Conservation (phyloP, 2,329 filamentous ascomycete genomes). For the Clathrospora elynae region DNA sequence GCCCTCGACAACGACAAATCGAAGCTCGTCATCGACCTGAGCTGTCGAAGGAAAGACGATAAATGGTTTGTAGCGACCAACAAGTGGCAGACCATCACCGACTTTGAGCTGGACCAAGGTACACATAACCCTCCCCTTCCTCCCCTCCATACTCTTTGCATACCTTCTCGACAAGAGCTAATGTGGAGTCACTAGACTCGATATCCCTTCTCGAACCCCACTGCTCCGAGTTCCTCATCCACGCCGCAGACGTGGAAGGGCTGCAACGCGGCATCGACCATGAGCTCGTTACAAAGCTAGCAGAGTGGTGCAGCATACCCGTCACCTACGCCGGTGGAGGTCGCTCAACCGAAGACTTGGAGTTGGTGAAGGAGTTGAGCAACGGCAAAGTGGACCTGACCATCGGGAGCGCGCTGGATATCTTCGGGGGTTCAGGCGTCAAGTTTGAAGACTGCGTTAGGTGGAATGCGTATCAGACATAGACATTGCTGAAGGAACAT, state of each 20-base stretch:
- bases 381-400: conserved; percentile 85
- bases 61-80: conserved; percentile 98
- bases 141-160: background rate
- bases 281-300: conserved; percentile 74
- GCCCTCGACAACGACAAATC: conserved; percentile 74
- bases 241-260: conserved; percentile 95
- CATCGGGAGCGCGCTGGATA: conserved; percentile 93
- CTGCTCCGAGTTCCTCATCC: conserved; percentile 95
- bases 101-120: conserved; percentile 93
- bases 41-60: conserved; percentile 76
- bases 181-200: conserved; percentile 65
- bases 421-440: conserved; percentile 88
- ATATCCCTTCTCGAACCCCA: conserved; percentile 83
- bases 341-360: conserved; percentile 77
- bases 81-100: conserved; percentile 97
- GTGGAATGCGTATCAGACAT: conserved; percentile 69
- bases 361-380: conserved; percentile 79
- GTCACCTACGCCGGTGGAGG: conserved; percentile 98
- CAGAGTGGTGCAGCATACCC: conserved; percentile 86
- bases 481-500: background rate
- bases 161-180: background rate
- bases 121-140: conserved; percentile 24
- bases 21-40: conserved; percentile 92
- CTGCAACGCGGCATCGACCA: conserved; percentile 90
- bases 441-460: conserved; percentile 85